Evolutionary conservation across 352 stramenopile genomes (phyloP).

Genomic region (Peronosclerospora sorghi): DNA sequence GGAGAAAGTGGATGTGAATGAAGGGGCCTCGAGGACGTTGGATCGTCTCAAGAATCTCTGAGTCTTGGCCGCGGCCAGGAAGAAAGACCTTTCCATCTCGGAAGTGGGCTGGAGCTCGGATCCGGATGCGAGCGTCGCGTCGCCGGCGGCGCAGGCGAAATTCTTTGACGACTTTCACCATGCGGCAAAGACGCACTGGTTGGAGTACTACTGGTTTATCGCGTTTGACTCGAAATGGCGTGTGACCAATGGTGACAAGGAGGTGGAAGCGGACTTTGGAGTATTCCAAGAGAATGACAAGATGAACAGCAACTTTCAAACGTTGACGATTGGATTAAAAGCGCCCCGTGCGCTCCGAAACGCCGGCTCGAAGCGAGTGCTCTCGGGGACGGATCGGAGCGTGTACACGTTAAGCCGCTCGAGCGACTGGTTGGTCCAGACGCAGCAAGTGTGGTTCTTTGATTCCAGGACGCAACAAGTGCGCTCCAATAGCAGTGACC

Average conservation of each 20-base stretch:
- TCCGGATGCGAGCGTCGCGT: constrained; percentile 19
- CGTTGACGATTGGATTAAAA: too few relatives aligned
- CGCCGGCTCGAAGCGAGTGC: constrained; percentile 12
- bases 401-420: constrained; percentile 41
- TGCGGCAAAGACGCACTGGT: constrained; percentile 28
- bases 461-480: too few relatives aligned
- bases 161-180: constrained; percentile 66
- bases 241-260: constrained; percentile 29
- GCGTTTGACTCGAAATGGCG: constrained; percentile 57
- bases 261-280: constrained; percentile 61
- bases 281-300: constrained; percentile 34
- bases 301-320: constrained; percentile 54
- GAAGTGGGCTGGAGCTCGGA: constrained; percentile 55
- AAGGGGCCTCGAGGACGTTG: too few relatives aligned
- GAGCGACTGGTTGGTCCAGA: too few relatives aligned
- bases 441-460: too few relatives aligned
- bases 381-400: constrained; percentile 28
- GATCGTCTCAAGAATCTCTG: too few relatives aligned
- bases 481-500: constrained; percentile 56
- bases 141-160: constrained; percentile 41
- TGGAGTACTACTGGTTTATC: constrained; percentile 70
- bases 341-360: constrained; percentile 22
- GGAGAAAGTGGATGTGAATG: too few relatives aligned
- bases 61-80: too few relatives aligned
- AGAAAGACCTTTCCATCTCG: constrained; percentile 62